Conservation (phyloP, 73 alveolate genomes). For the Symbiodinium natans region DNA sequence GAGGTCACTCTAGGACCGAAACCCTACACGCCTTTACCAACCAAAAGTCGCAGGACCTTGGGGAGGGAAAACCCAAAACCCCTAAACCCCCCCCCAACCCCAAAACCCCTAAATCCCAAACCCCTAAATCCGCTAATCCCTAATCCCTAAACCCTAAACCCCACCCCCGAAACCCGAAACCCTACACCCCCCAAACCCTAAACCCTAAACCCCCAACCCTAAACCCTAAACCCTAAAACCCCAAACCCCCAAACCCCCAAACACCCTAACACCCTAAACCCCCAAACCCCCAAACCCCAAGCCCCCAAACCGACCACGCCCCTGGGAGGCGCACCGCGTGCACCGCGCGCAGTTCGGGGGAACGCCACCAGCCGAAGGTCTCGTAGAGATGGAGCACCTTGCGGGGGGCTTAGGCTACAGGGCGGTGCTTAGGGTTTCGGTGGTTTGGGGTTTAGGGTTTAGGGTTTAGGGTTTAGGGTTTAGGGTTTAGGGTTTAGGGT, state of each 20-base stretch:
- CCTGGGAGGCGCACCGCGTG: constrained; percentile 42
- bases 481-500: neutral
- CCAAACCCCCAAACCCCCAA: no score
- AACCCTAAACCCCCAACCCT: no score
- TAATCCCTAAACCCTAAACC: neutral
- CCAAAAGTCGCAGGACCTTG: no score
- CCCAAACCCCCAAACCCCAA: neutral
- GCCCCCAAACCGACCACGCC: neutral
- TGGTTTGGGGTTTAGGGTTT: neutral
- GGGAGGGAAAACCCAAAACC: no score
- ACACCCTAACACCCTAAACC: neutral
- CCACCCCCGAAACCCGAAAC: neutral
- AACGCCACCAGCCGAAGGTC: constrained; percentile 94
- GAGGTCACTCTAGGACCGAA: no score
- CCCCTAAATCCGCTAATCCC: neutral
- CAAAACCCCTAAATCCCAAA: neutral
- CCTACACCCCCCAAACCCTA: neutral
- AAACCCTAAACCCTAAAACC: no score
- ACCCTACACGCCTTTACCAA: no score
- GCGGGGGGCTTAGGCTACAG: neutral
- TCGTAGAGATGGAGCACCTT: constrained; percentile 87
- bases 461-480: neutral
- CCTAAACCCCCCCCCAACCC: neutral
- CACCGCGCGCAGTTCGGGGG: constrained; percentile 91
- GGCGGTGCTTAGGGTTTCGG: neutral